phyloP scores from a whole-genome alignment of 495 filamentous ascomycete genomes.

The Monascus purpureus region DNA sequence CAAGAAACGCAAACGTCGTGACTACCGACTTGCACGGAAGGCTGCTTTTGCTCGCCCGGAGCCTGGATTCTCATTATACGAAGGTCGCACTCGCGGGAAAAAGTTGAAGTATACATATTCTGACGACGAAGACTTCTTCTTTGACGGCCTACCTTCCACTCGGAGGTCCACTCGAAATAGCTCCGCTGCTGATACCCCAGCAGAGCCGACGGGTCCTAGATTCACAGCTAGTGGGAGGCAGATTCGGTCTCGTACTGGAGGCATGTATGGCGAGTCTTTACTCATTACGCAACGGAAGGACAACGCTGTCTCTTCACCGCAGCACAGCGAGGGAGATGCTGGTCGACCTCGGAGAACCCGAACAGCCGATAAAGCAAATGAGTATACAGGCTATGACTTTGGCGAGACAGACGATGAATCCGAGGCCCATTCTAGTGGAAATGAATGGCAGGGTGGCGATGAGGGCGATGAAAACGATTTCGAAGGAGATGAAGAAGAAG shows the following conservation, averaged over 20 bases:
- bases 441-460: conserved; percentile 56
- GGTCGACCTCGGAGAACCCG: conserved; percentile 18
- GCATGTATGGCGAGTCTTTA: conserved; percentile 64
- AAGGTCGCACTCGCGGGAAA: conserved; percentile 91
- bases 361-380: conserved; percentile 18
- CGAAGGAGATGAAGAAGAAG: conserved; percentile 52
- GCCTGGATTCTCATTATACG: conserved; percentile 82
- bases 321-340: conserved; percentile 14
- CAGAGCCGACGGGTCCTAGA: conserved; percentile 55
- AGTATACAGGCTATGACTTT: conserved; percentile 37
- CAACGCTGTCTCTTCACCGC: conserved; percentile 9
- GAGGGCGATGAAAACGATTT: conserved; percentile 57
- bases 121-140: conserved; percentile 70
- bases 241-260: conserved; percentile 57
- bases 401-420: conserved; percentile 55
- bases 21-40: conserved; percentile 78
- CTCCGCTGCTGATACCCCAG: conserved; percentile 55
- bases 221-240: conserved; percentile 86
- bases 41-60: conserved; percentile 80
- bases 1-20: conserved; percentile 81
- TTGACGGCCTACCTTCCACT: conserved; percentile 48
- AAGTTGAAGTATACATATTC: conserved; percentile 92
- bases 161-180: conserved; percentile 60
- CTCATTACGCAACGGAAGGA: conserved; percentile 38
- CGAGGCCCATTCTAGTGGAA: conserved; percentile 39